phyloP scores from a whole-genome alignment of 176 grass and related monocot species.

The Ampelocalamus luodianensis region DNA sequence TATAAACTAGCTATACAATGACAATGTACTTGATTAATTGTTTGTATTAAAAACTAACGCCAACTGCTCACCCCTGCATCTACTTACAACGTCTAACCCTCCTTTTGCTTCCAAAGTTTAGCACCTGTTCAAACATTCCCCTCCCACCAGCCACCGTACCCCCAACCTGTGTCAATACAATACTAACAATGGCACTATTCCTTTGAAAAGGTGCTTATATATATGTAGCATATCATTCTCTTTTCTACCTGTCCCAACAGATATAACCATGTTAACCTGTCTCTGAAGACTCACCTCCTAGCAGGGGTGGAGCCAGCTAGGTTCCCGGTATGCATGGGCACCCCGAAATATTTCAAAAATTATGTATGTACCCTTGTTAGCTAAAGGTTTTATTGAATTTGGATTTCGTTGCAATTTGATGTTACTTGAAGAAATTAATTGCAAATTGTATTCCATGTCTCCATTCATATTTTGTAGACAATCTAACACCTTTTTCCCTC shows the following conservation, averaged over 20 bases:
- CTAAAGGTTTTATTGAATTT: no score
- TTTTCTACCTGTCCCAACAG: conserved; percentile 19
- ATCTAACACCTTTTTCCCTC: no score
- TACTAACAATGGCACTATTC: neutral
- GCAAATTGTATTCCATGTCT: no score
- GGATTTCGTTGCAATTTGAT: no score
- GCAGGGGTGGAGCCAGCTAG: no score
- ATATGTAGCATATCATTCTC: neutral
- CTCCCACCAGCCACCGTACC: neutral
- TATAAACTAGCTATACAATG: neutral
- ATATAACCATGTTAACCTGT: conserved; percentile 4
- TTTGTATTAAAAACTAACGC: neutral
- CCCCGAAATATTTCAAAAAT: no score
- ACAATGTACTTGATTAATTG: neutral
- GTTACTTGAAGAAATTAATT: no score
- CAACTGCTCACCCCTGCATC: neutral
- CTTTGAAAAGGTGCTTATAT: neutral
- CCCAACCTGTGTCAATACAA: conserved; percentile 30
- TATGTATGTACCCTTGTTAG: no score
- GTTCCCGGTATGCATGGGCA: no score
- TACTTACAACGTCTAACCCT: neutral
- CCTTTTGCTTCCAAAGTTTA: conserved; percentile 24
- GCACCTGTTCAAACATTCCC: neutral
- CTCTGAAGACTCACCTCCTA: neutral
- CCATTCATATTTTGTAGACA: no score